Percentiles rank a stretch among this genome's conserved stretches.
Evolutionary conservation across 1,284 basidiomycete species (phyloP).

Genomic region (Leccinum fuscescens): DNA sequence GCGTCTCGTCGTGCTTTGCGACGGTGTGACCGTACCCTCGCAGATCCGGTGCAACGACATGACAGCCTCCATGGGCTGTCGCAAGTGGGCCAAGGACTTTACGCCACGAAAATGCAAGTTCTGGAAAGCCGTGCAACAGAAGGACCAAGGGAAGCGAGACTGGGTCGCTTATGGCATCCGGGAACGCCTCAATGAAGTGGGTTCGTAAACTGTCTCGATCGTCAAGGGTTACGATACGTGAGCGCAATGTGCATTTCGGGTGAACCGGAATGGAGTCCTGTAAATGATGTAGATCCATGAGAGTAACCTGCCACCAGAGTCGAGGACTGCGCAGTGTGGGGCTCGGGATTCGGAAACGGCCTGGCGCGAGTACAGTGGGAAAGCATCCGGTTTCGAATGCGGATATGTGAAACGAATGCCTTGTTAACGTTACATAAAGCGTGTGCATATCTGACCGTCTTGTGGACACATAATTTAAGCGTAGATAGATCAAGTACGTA

Average conservation of each 20-base stretch:
- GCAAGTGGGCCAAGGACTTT: slow-evolving; percentile 52
- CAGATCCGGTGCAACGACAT: slow-evolving; percentile 53
- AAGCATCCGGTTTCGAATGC: neutral
- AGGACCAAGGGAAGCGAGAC: slow-evolving; percentile 45
- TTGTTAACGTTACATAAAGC: slow-evolving; percentile 1
- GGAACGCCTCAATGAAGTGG: slow-evolving; percentile 51
- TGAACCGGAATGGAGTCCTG: slow-evolving; percentile 8
- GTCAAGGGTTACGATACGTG: slow-evolving; percentile 22
- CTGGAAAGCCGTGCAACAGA: slow-evolving; percentile 67
- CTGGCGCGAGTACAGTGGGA: neutral
- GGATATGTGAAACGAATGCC: slow-evolving; percentile 10
- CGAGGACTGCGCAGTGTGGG: neutral
- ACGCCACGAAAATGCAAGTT: slow-evolving; percentile 64
- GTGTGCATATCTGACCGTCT: neutral
- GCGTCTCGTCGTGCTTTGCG: slow-evolving; percentile 22
- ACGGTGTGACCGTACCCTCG: slow-evolving; percentile 44
- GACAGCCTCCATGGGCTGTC: slow-evolving; percentile 40
- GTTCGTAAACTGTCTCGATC: slow-evolving; percentile 43
- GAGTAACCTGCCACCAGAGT: neutral
- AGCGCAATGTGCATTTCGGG: slow-evolving; percentile 12
- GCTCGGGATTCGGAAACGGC: neutral
- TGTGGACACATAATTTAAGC: neutral
- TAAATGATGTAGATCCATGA: slow-evolving; percentile 18
- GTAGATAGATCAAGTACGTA: slow-evolving; percentile 15
- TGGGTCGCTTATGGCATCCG: slow-evolving; percentile 26